phyloP scores from a whole-genome alignment of 495 filamentous ascomycete species.

The Pseudevernia furfuracea region DNA sequence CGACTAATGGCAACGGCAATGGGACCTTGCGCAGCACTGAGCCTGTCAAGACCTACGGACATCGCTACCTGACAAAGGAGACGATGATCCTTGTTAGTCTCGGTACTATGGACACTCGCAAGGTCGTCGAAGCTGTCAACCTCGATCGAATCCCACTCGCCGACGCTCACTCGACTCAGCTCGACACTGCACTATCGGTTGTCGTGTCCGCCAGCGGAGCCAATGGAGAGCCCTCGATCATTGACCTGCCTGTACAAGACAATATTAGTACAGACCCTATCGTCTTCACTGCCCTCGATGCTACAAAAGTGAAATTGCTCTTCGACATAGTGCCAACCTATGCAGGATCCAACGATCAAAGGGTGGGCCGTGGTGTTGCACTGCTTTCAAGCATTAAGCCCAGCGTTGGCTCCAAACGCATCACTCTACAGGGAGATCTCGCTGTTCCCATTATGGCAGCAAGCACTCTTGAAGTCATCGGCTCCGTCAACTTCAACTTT shows the following conservation, averaged over 20 bases:
- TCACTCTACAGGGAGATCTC: slow-evolving; percentile 85
- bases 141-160: slow-evolving; percentile 83
- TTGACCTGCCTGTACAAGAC: slow-evolving; percentile 89
- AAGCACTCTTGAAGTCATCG: slow-evolving; percentile 80
- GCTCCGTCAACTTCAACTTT: slow-evolving; percentile 93
- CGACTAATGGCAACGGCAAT: slow-evolving; percentile 33
- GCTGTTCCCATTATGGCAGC: slow-evolving; percentile 83
- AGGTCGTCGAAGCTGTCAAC: slow-evolving; percentile 69
- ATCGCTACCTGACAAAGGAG: slow-evolving; percentile 84
- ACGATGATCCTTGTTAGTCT: slow-evolving; percentile 86
- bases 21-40: slow-evolving; percentile 45
- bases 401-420: slow-evolving; percentile 67
- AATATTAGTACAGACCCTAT: slow-evolving; percentile 91
- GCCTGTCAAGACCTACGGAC: slow-evolving; percentile 89
- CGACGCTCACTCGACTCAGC: slow-evolving; percentile 80
- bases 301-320: slow-evolving; percentile 72
- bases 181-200: slow-evolving; percentile 88
- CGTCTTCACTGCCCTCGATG: slow-evolving; percentile 71
- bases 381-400: slow-evolving; percentile 79
- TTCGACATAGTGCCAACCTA: slow-evolving; percentile 99
- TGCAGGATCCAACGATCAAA: slow-evolving; percentile 75
- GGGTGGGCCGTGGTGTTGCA: slow-evolving; percentile 87
- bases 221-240: slow-evolving; percentile 73
- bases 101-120: slow-evolving; percentile 88
- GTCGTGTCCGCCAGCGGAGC: slow-evolving; percentile 88